These are phyloP conservation scores for Metroxylon sagu DNA, from an alignment of 176 grass and related monocot species.

Conservation along the genomic window DNA sequence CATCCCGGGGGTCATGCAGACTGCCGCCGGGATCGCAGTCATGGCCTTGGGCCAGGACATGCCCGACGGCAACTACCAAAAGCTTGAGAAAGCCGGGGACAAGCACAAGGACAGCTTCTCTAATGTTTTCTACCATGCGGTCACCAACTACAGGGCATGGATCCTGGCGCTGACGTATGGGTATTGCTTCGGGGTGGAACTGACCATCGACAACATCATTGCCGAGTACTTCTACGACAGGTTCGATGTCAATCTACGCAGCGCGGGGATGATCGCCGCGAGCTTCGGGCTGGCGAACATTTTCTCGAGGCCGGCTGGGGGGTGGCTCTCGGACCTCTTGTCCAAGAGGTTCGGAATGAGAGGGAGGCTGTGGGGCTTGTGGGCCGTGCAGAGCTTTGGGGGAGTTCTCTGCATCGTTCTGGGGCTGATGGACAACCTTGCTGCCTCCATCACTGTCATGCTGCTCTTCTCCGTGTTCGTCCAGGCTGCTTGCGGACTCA, in stretches of 20 bases:
- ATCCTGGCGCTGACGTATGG: constrained; percentile 77
- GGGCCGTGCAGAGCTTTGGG: constrained; percentile 58
- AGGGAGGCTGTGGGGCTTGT: constrained; percentile 85
- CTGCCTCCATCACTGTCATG: constrained; percentile 53
- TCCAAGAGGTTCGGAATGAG: constrained; percentile 60
- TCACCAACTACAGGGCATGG: constrained; percentile 71
- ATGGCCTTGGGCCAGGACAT: constrained; percentile 75
- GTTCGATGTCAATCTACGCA: constrained; percentile 57
- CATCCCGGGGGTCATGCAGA: constrained; percentile 81
- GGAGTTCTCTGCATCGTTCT: constrained; percentile 55
- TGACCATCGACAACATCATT: constrained; percentile 86
- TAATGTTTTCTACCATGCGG: constrained; percentile 58
- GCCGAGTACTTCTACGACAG: constrained; percentile 93
- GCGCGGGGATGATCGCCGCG: constrained; percentile 66
- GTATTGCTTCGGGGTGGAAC: constrained; percentile 87
- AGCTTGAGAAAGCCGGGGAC: constrained; percentile 53
- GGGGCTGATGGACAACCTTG: constrained; percentile 41
- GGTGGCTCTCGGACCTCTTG: constrained; percentile 63
- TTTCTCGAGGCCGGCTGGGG: constrained; percentile 59
- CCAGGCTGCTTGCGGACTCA: constrained; percentile 77
- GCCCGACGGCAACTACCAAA: constrained; percentile 70
- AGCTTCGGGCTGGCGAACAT: constrained; percentile 88
- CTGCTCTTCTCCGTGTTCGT: constrained; percentile 79
- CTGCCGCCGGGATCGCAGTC: constrained; percentile 51
- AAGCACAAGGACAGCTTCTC: constrained; percentile 83